Conservation (phyloP, 306 rosid genomes). For the Crotalaria pallida region DNA sequence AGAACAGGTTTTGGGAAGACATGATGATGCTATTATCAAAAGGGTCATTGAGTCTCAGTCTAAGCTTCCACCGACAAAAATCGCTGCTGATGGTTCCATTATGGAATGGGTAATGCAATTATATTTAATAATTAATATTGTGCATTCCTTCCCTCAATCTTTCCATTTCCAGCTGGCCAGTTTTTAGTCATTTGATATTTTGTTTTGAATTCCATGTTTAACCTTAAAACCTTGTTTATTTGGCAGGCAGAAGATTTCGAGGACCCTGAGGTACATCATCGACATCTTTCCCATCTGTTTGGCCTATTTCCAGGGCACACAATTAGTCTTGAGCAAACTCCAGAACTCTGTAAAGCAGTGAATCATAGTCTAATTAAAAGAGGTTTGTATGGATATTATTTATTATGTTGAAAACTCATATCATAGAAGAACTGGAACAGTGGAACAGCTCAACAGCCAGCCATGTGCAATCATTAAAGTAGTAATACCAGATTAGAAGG, state of each 20-base stretch:
- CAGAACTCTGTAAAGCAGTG: constrained; percentile 74
- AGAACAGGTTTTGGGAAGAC: constrained; percentile 68
- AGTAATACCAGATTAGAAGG: not conserved
- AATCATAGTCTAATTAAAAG: constrained; percentile 59
- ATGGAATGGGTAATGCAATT: constrained; percentile 85
- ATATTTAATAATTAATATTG: not conserved
- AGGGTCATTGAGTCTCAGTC: constrained; percentile 54
- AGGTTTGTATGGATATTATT: constrained; percentile 39
- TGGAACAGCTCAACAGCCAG: too few relatives aligned
- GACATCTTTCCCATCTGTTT: constrained; percentile 76
- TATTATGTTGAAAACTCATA: not conserved
- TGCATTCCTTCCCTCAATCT: constrained; percentile 4
- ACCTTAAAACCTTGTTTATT: not conserved
- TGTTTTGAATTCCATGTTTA: constrained; percentile 6
- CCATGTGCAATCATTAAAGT: not conserved
- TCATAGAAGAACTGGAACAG: not conserved
- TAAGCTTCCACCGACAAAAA: constrained; percentile 59
- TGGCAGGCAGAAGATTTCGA: constrained; percentile 77
- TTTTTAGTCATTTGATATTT: not conserved
- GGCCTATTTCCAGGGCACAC: constrained; percentile 92
- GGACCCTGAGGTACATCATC: constrained; percentile 75
- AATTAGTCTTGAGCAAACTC: constrained; percentile 60
- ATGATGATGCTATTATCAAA: constrained; percentile 49
- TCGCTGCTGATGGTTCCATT: constrained; percentile 81
- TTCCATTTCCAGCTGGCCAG: not conserved